A percentile compares a stretch with the other conserved stretches of the same genome.
phyloP scores from a whole-genome alignment of 2,329 filamentous ascomycete species.

The Sporothrix brunneoviolacea region DNA sequence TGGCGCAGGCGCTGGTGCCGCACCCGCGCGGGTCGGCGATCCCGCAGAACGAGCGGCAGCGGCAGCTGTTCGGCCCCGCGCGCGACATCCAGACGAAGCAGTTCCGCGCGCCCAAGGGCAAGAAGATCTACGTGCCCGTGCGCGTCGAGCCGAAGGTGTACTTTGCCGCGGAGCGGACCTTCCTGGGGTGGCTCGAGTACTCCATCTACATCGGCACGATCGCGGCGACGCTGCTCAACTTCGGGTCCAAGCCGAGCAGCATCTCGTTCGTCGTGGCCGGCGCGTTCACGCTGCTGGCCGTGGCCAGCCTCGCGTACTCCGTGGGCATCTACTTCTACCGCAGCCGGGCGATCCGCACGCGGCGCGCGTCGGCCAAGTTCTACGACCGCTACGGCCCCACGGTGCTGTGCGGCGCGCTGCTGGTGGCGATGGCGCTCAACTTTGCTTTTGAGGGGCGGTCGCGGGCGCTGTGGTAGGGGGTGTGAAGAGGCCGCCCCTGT shows the following conservation, averaged over 20 bases:
- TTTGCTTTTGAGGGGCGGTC: conserved; percentile 71
- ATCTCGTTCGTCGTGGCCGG: conserved; percentile 64
- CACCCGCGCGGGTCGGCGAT: conserved; percentile 49
- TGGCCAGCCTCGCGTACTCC: conserved; percentile 72
- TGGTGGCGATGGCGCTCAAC: conserved; percentile 69
- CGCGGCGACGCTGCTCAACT: conserved; percentile 76
- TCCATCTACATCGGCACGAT: conserved; percentile 90
- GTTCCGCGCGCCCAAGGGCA: conserved; percentile 71
- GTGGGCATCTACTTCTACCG: conserved; percentile 83
- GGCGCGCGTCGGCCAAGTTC: conserved; percentile 72
- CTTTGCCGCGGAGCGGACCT: conserved; percentile 93
- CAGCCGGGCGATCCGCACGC: conserved; percentile 73
- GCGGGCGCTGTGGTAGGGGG: conserved; percentile 43
- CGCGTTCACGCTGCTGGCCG: conserved; percentile 75
- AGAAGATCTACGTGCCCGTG: conserved; percentile 92
- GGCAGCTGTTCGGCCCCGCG: conserved; percentile 47
- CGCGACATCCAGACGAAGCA: conserved; percentile 47
- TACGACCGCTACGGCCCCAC: conserved; percentile 86
- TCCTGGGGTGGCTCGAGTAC: conserved; percentile 95
- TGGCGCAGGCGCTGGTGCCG: conserved; percentile 47
- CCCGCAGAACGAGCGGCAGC: conserved; percentile 48
- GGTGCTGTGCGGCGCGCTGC: conserved; percentile 64
- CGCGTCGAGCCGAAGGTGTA: conserved; percentile 97
- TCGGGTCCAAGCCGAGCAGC: conserved; percentile 52
- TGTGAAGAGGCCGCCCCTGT: not conserved